These are phyloP conservation scores for Leccinum sublutescens DNA, from an alignment of 768 basidiomycete species.

Conservation along the genomic window DNA sequence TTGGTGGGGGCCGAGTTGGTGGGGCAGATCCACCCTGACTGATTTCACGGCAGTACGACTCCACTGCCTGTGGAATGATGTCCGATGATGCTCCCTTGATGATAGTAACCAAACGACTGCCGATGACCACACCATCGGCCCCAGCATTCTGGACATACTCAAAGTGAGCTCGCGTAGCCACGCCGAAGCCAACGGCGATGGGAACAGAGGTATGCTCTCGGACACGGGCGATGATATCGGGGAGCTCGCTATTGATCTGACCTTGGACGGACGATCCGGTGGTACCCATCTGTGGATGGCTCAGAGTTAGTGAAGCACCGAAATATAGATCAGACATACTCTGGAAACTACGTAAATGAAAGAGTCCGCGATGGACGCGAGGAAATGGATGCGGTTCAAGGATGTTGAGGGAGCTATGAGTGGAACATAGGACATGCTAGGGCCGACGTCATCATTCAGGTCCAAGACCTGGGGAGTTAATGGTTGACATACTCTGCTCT, in stretches of 20 bases:
- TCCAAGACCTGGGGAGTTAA: not conserved
- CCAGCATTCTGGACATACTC: constrained; percentile 80
- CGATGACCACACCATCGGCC: constrained; percentile 95
- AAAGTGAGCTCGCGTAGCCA: constrained; percentile 87
- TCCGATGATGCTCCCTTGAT: constrained; percentile 64
- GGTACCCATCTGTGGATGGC: constrained; percentile 80
- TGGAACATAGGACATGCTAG: constrained; percentile 90
- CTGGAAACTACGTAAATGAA: constrained; percentile 99
- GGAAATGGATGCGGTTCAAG: constrained; percentile 82
- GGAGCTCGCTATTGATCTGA: constrained; percentile 71
- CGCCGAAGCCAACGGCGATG: constrained; percentile 95
- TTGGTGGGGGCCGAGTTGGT: constrained; percentile 3
- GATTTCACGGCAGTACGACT: constrained; percentile 74
- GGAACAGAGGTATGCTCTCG: constrained; percentile 76
- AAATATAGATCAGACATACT: constrained; percentile 39
- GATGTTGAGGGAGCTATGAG: constrained; percentile 94
- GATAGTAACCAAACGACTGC: constrained; percentile 78
- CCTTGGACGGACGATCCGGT: constrained; percentile 85
- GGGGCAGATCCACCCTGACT: constrained; percentile 39
- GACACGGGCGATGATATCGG: constrained; percentile 81
- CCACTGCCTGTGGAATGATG: constrained; percentile 52
- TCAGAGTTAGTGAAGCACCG: constrained; percentile 2
- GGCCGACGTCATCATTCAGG: constrained; percentile 3
- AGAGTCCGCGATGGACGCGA: constrained; percentile 90
- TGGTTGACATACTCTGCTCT: constrained; percentile 62